Base-by-base conservation (phyloP, 2,329 filamentous ascomycete species). In the Calcarisporium arbuscula region DNA sequence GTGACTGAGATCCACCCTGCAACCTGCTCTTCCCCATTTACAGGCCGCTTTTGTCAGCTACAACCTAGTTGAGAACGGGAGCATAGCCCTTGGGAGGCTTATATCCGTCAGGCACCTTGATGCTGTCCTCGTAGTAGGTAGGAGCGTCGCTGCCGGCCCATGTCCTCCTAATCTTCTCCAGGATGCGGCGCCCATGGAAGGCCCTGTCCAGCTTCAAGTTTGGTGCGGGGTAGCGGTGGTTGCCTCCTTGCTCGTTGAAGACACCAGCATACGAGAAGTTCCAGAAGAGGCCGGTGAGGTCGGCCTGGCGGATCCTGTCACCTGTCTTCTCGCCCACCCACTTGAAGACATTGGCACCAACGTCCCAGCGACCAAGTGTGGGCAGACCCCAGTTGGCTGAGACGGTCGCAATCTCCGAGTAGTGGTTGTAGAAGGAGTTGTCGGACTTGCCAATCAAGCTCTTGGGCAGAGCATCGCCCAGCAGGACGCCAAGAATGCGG, bases 381-480 rank as follows among this genome's bases (percentile, higher is more conserved):
- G 74, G 70, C 8, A 85, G 70, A 43, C 65, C 68, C 80, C 80
- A 85, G 67, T 85, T 86, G 38, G 78, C 77, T 37, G 72, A 61
- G 8, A 82, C 72, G 14, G 80, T 77, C n/a, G 81, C 62, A 42
- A 85, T 70, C 46, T 74, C 67, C 8, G 74, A 81, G 66, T 85
- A 85, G 63, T 85, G 82, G 56, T 80, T 79, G 64, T 85, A 85
- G 58, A 76, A 89, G 51, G 66, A 74, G 47, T 62, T 50, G 57
- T 94, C 85, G 3, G 66, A 76, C 17, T 82, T 86, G 36, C 82
- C 82, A 27, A 77, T 61, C 2, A 83, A 69, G n/a, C 71, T 34
- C 5, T 64, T 34, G 9, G 83, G 82, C 3, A 94, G 60, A n/a
- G 78, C 80, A 39, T 84, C 84, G 12, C 85, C 86, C 4, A 92